phyloP scores from a whole-genome alignment of 805 yeast genomes.

The Candida oleophila region DNA sequence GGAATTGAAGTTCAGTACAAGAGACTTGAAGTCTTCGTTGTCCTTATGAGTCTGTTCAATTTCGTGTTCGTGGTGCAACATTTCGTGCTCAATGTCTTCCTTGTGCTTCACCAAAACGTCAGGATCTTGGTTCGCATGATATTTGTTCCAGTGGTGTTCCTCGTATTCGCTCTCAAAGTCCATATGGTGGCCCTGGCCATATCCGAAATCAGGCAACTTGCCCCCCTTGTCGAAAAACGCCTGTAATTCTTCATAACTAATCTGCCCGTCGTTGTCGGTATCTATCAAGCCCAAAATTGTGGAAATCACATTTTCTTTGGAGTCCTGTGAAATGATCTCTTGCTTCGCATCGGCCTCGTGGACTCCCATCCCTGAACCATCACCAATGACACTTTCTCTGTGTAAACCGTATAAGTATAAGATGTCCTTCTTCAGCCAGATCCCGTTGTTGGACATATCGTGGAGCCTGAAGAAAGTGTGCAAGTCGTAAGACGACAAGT shows the following conservation, averaged over 20 bases:
- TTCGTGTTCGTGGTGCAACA: constrained; percentile 82
- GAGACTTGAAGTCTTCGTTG: constrained; percentile 25
- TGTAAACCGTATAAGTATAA: constrained; percentile 77
- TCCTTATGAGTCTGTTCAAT: constrained; percentile 55
- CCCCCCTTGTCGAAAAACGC: constrained; percentile 61
- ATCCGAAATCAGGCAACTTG: constrained; percentile 85
- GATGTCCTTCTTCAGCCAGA: constrained; percentile 60
- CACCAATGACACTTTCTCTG: constrained; percentile 74
- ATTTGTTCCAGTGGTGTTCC: constrained; percentile 89
- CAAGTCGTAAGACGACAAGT: constrained; percentile 69
- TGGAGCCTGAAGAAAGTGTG: constrained; percentile 78
- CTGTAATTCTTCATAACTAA: constrained; percentile 70
- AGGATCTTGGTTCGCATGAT: constrained; percentile 76
- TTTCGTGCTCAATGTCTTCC: constrained; percentile 87
- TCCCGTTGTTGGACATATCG: constrained; percentile 62
- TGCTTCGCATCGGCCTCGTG: constrained; percentile 58
- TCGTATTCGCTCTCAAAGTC: constrained; percentile 94
- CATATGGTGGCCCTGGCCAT: constrained; percentile 92
- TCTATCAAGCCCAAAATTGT: constrained; percentile 63
- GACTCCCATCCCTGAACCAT: constrained; percentile 85
- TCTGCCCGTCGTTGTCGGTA: constrained; percentile 59
- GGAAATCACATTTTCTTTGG: constrained; percentile 53
- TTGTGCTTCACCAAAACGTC: constrained; percentile 77
- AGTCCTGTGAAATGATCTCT: constrained; percentile 49
- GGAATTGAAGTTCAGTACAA: constrained; percentile 29